Conservation (phyloP, 2,329 filamentous ascomycete species). For the Clonostachys rosea region DNA sequence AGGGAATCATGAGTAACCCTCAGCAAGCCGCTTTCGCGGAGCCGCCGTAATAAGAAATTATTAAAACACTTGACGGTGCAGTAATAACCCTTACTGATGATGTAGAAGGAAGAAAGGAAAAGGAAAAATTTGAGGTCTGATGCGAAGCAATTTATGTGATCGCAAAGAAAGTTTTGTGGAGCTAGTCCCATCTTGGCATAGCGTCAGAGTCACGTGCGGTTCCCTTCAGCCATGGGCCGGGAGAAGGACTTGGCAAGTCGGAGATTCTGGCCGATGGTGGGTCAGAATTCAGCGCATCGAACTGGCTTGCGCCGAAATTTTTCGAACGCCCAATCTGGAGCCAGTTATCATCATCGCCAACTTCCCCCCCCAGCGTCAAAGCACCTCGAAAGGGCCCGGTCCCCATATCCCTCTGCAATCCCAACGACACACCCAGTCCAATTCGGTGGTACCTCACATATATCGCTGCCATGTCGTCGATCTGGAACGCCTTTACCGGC, state of each 20-base stretch:
- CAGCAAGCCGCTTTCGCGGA: slow-evolving; percentile 51
- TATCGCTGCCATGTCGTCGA: slow-evolving; percentile 42
- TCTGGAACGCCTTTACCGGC: slow-evolving; percentile 60
- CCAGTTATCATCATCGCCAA: neutral
- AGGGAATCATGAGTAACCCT: slow-evolving; percentile 38
- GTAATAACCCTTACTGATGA: slow-evolving; percentile 40
- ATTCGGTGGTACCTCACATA: neutral
- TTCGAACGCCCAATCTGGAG: neutral
- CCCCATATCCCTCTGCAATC: no score
- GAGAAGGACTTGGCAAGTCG: no score
- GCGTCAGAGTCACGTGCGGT: neutral
- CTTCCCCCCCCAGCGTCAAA: neutral
- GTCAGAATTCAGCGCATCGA: neutral
- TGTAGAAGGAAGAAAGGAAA: slow-evolving; percentile 29
- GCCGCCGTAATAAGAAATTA: slow-evolving; percentile 35
- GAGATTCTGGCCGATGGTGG: no score
- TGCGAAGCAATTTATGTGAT: no score
- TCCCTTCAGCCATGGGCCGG: no score
- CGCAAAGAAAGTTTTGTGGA: neutral
- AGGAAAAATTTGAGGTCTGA: slow-evolving; percentile 8
- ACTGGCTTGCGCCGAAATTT: neutral
- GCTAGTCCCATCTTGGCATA: neutral
- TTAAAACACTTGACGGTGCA: slow-evolving; percentile 48
- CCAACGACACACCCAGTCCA: no score
- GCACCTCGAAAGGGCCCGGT: no score